These are phyloP conservation scores for Hsuehochloa calcarea DNA, from an alignment of 176 grass and related monocot species.

Conservation along the genomic window DNA sequence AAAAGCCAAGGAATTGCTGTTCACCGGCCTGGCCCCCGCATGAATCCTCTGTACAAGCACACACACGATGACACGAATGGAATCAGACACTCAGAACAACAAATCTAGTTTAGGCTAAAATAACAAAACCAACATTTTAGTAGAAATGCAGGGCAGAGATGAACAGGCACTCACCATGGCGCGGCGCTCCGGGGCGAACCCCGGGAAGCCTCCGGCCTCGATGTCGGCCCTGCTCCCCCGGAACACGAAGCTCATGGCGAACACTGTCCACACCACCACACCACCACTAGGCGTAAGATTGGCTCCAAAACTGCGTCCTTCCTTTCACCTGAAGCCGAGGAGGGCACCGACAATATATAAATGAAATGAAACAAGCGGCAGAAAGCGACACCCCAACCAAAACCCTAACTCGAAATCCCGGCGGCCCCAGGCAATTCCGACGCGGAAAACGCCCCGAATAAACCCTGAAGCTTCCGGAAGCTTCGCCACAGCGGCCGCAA, in stretches of 20 bases:
- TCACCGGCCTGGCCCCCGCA: constrained; percentile 63
- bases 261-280: constrained; percentile 11
- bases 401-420: constrained; percentile 44
- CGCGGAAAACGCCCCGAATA: constrained; percentile 16
- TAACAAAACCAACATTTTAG: constrained; percentile 19
- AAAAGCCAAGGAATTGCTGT: constrained; percentile 86
- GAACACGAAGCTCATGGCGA: constrained; percentile 85
- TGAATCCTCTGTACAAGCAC: constrained; percentile 61
- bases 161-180: constrained; percentile 47
- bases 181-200: constrained; percentile 67
- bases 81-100: constrained; percentile 15
- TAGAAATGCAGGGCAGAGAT: constrained; percentile 5
- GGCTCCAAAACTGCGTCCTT: constrained; percentile 34
- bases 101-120: neutral
- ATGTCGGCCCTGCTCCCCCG: constrained; percentile 72
- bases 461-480: constrained; percentile 40
- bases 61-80: neutral
- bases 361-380: neutral
- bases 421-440: constrained; percentile 8
- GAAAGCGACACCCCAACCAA: constrained; percentile 63
- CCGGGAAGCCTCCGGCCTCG: constrained; percentile 62
- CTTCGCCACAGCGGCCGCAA: constrained; percentile 19
- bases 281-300: neutral
- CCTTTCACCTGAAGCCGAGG: neutral
- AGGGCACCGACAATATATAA: constrained; percentile 16